Evolutionary conservation across 164 flowering plant species (phyloP).

Genomic region (Macadamia tetraphylla): DNA sequence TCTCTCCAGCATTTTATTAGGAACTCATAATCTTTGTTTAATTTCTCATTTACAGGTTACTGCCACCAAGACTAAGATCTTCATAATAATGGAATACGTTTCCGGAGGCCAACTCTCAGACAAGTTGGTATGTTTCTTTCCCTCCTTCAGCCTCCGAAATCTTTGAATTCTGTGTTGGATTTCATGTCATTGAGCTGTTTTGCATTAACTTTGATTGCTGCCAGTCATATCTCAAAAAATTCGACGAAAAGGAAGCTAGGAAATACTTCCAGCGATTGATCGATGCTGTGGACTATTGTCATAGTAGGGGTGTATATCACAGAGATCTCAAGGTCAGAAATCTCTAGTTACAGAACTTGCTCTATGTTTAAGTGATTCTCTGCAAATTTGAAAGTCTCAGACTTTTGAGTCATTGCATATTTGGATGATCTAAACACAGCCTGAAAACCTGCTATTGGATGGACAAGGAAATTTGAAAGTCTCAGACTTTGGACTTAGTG

Average conservation of each 20-base stretch:
- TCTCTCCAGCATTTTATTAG: background rate
- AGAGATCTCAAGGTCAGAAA: conserved; percentile 76
- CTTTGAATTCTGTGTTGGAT: background rate
- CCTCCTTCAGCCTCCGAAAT: background rate
- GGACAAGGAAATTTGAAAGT: conserved; percentile 66
- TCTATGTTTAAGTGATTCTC: background rate
- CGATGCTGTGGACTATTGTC: conserved; percentile 84
- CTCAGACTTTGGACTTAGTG: conserved; percentile 85
- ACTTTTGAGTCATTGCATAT: no score
- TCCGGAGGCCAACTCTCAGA: conserved; percentile 67
- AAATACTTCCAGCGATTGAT: conserved; percentile 80
- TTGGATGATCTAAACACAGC: conserved; percentile 42
- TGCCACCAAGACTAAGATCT: conserved; percentile 64
- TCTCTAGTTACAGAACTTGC: background rate
- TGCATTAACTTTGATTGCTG: background rate
- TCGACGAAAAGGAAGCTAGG: conserved; percentile 65
- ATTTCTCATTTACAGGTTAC: conserved; percentile 38
- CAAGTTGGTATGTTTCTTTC: conserved; percentile 47
- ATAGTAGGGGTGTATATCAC: conserved; percentile 77
- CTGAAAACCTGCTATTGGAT: conserved; percentile 79
- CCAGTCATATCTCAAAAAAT: conserved; percentile 43
- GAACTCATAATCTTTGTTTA: background rate
- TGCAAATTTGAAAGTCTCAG: background rate
- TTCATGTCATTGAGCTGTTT: background rate
- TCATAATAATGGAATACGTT: conserved; percentile 68